Percentiles rank a stretch among this genome's conserved stretches.
phyloP scores from a whole-genome alignment of 1,284 basidiomycete genomes.

The Waitea zeae region DNA sequence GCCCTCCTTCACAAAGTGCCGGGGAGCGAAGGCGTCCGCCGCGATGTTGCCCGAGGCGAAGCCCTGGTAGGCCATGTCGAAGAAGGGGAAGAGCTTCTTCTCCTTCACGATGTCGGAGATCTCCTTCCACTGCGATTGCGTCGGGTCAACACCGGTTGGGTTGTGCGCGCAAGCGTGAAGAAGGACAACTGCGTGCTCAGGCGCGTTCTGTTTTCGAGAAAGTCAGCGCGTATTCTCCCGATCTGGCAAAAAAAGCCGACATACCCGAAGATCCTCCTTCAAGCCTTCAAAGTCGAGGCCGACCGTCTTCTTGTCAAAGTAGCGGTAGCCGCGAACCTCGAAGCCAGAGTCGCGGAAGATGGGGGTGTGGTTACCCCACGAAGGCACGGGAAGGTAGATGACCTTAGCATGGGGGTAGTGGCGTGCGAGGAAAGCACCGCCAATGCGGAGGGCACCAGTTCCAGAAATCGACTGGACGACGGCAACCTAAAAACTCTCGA shows the following conservation, averaged over 20 bases:
- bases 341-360: slow-evolving; percentile 83
- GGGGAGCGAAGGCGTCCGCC: slow-evolving; percentile 87
- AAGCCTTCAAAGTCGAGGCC: slow-evolving; percentile 89
- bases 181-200: slow-evolving; percentile 67
- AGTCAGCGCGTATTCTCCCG: slow-evolving; percentile 1
- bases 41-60: slow-evolving; percentile 84
- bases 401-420: slow-evolving; percentile 81
- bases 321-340: slow-evolving; percentile 85
- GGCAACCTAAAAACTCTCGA: slow-evolving; percentile 41
- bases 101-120: slow-evolving; percentile 81
- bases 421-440: slow-evolving; percentile 82
- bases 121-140: slow-evolving; percentile 83
- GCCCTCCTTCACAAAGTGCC: slow-evolving; percentile 83
- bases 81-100: slow-evolving; percentile 83
- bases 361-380: slow-evolving; percentile 96
- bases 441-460: slow-evolving; percentile 94
- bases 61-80: slow-evolving; percentile 96
- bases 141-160: slow-evolving; percentile 95
- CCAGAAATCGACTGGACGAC: slow-evolving; percentile 96
- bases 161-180: slow-evolving; percentile 95
- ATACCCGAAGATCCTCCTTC: slow-evolving; percentile 69
- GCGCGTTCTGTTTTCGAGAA: slow-evolving; percentile 61
- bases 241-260: slow-evolving; percentile 8
- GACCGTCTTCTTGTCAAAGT: slow-evolving; percentile 91
- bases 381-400: slow-evolving; percentile 88